Percentiles rank a stretch among this genome's conserved stretches.
Conservation (phyloP, 768 basidiomycete species). For the Tremella fuciformis region DNA sequence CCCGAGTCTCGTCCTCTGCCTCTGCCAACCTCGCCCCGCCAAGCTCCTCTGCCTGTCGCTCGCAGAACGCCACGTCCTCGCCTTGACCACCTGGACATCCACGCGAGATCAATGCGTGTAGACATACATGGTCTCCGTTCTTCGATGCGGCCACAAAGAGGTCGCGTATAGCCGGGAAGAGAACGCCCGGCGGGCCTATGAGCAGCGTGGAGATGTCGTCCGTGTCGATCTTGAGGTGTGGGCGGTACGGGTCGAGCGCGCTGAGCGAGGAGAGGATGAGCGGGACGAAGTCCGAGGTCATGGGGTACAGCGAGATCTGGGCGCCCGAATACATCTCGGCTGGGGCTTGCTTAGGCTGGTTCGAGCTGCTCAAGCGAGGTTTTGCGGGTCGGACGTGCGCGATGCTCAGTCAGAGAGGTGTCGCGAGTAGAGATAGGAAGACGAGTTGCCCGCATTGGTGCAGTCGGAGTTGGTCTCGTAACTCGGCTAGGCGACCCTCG, state of each 20-base stretch:
- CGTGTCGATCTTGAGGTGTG: slow-evolving; percentile 12
- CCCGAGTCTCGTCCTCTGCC: neutral
- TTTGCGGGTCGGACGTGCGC: too few relatives aligned
- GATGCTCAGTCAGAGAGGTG: too few relatives aligned
- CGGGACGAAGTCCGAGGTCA: slow-evolving; percentile 13
- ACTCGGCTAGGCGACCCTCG: too few relatives aligned
- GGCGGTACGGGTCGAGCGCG: slow-evolving; percentile 16
- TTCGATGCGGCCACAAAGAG: slow-evolving; percentile 10
- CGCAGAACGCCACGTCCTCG: neutral
- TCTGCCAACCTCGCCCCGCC: neutral
- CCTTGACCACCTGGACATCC: slow-evolving; percentile 16
- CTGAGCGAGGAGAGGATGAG: slow-evolving; percentile 11
- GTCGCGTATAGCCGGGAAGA: slow-evolving; percentile 15
- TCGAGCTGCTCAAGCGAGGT: too few relatives aligned
- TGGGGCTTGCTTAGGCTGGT: too few relatives aligned
- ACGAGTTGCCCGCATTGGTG: too few relatives aligned
- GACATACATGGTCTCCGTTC: slow-evolving; percentile 9
- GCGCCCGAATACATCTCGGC: slow-evolving; percentile 13
- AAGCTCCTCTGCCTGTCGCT: neutral
- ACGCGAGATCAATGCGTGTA: slow-evolving; percentile 14
- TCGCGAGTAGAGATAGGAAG: too few relatives aligned
- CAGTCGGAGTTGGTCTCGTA: too few relatives aligned
- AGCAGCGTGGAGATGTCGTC: slow-evolving; percentile 18
- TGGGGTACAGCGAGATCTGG: slow-evolving; percentile 18
- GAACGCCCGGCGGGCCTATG: slow-evolving; percentile 12